Evolutionary conservation across 2,329 filamentous ascomycete genomes (phyloP), one percentile per base, ranked within the genome.

Genomic region (Pseudocercospora cruenta): DNA sequence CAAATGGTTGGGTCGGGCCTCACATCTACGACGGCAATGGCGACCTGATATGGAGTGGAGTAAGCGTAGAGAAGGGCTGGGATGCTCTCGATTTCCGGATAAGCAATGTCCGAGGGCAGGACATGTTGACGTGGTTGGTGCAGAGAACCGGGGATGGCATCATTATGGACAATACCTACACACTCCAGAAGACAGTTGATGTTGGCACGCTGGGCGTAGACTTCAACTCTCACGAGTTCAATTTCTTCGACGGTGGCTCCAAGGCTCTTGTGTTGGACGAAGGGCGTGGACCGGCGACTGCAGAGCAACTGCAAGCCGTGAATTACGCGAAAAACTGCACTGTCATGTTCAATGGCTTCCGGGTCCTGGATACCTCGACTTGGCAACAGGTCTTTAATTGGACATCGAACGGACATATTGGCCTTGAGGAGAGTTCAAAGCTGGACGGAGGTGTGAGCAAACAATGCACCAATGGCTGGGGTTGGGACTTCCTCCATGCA

Each of bases 321-420:
- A 55, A 55, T 21, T 64, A 60, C 49, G 51, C 65, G 39, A 58
- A 66, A 53, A 43, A 63, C 33, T 70, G 68, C 31, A 63, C 43
- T 6, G 45, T 45, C 21, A n/a, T 76, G 36, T 70, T 73, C 21
- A 76, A 76, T 49, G 77, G 78, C 3, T 77, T 79, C 51, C 69
- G 72, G 8, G 75, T 80, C 43, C 63, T 78, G 16, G 73, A 80
- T 59, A 63, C 79, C 6, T 64, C 64, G 16, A 78, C 74, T 4
- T 77, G 76, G 1, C 67, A 77, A 19, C 65, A 76, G n/a, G 31
- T 74, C 14, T 77, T 76, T 36, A 67, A 71, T 22, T 80, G 79
- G 79, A 75, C 75, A 43, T 73, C 74, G 12, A 63, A 62, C 22
- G 68, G 60, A n/a, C 64, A 69, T 26, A 45, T 70, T 28, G 53